Percentiles rank a stretch among this genome's conserved stretches.
These are phyloP conservation scores for Akanthomyces lecanii DNA, from an alignment of 2,329 filamentous ascomycete genomes.

Conservation along the genomic window DNA sequence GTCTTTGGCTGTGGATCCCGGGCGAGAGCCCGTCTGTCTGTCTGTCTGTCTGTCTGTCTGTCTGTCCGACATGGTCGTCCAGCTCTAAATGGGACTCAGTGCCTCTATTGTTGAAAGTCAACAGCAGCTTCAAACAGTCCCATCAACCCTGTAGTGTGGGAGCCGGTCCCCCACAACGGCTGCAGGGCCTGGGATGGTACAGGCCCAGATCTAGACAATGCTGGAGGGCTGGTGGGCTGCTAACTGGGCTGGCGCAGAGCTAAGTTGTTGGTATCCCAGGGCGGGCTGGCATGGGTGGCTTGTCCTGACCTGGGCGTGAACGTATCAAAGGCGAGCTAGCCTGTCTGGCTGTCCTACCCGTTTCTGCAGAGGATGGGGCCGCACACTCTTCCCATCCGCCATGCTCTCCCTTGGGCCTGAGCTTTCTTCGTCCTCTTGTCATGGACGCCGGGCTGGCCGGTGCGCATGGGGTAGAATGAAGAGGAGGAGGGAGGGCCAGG, in stretches of 20 bases:
- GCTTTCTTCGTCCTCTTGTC: not conserved
- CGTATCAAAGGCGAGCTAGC: too few relatives aligned
- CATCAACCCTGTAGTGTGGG: not conserved
- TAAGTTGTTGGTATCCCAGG: not conserved
- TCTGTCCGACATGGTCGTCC: not conserved
- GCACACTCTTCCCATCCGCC: not conserved
- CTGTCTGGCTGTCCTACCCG: too few relatives aligned
- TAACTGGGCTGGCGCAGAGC: not conserved
- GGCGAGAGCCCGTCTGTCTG: constrained; percentile 9
- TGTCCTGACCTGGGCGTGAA: not conserved
- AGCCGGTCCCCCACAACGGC: constrained; percentile 13
- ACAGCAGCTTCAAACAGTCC: not conserved
- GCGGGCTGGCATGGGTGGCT: not conserved
- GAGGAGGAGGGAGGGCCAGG: too few relatives aligned
- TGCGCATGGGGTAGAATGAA: not conserved
- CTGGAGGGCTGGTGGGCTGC: not conserved
- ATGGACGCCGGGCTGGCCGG: constrained; percentile 9
- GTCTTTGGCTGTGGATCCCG: constrained; percentile 7
- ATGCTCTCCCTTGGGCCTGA: not conserved
- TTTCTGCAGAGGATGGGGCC: not conserved
- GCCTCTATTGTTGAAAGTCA: constrained; percentile 9
- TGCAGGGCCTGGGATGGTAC: not conserved
- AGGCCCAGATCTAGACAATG: constrained; percentile 16
- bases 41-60: not conserved
- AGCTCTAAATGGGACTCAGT: not conserved